phyloP scores from a whole-genome alignment of 345 rosid genomes.

The Sonneratia caseolaris region DNA sequence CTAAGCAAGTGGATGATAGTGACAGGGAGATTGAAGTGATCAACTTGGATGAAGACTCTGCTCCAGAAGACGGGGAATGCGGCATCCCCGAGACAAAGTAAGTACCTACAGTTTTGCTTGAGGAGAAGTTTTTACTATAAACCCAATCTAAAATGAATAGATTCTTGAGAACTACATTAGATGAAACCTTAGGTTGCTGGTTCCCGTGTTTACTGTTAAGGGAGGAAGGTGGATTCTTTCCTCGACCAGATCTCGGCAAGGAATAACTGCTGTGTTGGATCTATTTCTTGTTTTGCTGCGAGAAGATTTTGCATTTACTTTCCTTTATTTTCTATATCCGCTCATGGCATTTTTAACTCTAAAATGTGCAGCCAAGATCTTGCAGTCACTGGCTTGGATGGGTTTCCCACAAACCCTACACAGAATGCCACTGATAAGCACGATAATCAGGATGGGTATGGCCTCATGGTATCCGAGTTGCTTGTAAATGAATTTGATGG shows the following conservation, averaged over 20 bases:
- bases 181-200: neutral
- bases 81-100: conserved; percentile 55
- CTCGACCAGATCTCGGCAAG: neutral
- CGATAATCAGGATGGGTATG: conserved; percentile 63
- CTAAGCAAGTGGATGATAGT: conserved; percentile 27
- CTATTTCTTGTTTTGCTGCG: neutral
- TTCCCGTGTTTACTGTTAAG: neutral
- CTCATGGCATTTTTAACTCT: conserved; percentile 1
- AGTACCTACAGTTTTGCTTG: conserved; percentile 6
- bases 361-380: conserved; percentile 47
- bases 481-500: conserved; percentile 40
- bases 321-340: conserved; percentile 9
- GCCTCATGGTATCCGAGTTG: conserved; percentile 68
- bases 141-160: neutral
- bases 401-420: conserved; percentile 23
- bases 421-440: conserved; percentile 33
- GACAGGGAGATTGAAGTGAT: conserved; percentile 79
- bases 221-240: neutral
- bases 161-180: neutral
- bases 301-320: neutral
- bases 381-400: conserved; percentile 35
- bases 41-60: conserved; percentile 75
- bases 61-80: conserved; percentile 41
- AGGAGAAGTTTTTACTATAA: neutral
- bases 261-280: neutral